Conservation (phyloP, 1,139 yeast genomes). For the Zygotorulaspora mrakii region DNA sequence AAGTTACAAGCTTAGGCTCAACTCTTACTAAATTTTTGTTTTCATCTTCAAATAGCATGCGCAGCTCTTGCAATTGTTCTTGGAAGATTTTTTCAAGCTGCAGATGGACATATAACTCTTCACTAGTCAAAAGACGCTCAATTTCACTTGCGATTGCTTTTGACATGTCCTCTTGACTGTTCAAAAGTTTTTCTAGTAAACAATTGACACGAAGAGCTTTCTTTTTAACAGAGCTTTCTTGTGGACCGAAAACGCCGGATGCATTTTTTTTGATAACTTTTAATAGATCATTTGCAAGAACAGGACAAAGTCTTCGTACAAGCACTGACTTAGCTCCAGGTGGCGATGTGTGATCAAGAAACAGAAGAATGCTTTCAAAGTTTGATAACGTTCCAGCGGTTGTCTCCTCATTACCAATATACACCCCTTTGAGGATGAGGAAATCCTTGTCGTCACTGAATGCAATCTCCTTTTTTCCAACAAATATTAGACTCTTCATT, state of each 20-base stretch:
- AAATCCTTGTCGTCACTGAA: slow-evolving; percentile 7
- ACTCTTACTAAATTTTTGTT: slow-evolving; percentile 12
- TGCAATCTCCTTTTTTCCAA: slow-evolving; percentile 9
- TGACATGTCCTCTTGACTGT: slow-evolving; percentile 16
- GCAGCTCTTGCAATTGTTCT: slow-evolving; percentile 17
- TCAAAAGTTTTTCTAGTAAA: slow-evolving; percentile 16
- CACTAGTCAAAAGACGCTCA: slow-evolving; percentile 22
- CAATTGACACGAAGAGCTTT: slow-evolving; percentile 15
- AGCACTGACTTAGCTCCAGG: slow-evolving; percentile 10
- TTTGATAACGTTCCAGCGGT: slow-evolving; percentile 18
- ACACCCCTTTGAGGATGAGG: too few relatives aligned
- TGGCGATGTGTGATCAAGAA: slow-evolving; percentile 14
- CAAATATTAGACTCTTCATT: slow-evolving; percentile 20
- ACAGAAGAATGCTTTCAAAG: slow-evolving; percentile 19
- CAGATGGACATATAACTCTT: slow-evolving; percentile 25
- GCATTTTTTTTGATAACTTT: slow-evolving; percentile 29
- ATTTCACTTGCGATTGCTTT: slow-evolving; percentile 21
- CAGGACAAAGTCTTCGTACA: slow-evolving; percentile 20
- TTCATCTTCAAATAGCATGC: slow-evolving; percentile 18
- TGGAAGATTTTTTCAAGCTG: slow-evolving; percentile 28
- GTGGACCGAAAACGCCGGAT: slow-evolving; percentile 19
- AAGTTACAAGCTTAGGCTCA: background rate
- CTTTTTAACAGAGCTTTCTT: slow-evolving; percentile 12
- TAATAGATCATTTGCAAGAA: slow-evolving; percentile 25
- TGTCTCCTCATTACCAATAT: too few relatives aligned